phyloP scores from a whole-genome alignment of 805 yeast genomes.

The Cyberlindnera saturnus region DNA sequence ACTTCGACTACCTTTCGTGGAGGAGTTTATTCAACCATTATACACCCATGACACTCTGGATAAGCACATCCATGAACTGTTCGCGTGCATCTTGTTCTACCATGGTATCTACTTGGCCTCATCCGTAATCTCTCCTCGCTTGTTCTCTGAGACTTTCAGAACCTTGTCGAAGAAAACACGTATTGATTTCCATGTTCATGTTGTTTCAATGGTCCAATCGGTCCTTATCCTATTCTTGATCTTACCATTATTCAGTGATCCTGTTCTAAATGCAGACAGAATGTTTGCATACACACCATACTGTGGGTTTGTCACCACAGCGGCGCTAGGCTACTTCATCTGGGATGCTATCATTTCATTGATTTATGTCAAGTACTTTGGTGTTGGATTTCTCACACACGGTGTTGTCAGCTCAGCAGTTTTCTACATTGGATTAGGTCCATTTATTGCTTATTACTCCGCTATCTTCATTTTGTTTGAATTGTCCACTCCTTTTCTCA shows the following conservation, averaged over 20 bases:
- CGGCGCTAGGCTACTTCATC: conserved; percentile 72
- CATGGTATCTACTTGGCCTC: conserved; percentile 24
- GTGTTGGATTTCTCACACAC: conserved; percentile 68
- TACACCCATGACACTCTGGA: conserved; percentile 15
- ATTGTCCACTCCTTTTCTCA: conserved; percentile 81
- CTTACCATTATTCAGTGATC: conserved; percentile 57
- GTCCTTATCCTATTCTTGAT: conserved; percentile 52
- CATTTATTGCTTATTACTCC: conserved; percentile 66
- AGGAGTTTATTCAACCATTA: conserved; percentile 23
- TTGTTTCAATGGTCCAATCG: conserved; percentile 83
- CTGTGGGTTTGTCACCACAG: conserved; percentile 57
- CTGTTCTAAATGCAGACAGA: conserved; percentile 38
- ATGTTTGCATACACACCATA: conserved; percentile 63
- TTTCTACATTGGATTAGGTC: conserved; percentile 52
- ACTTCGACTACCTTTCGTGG: conserved; percentile 24
- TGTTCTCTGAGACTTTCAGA: conserved; percentile 19
- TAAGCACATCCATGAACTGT: conserved; percentile 28
- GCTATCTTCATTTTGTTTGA: conserved; percentile 76
- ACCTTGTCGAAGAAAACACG: conserved; percentile 36
- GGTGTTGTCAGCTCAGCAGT: conserved; percentile 71
- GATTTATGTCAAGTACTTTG: conserved; percentile 52
- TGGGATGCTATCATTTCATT: conserved; percentile 74
- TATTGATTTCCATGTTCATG: conserved; percentile 76
- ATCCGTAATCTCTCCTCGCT: conserved; percentile 15
- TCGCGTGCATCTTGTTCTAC: conserved; percentile 24